Conservation (phyloP, 1,284 basidiomycete species). For the Rhodotorula sp. region DNA sequence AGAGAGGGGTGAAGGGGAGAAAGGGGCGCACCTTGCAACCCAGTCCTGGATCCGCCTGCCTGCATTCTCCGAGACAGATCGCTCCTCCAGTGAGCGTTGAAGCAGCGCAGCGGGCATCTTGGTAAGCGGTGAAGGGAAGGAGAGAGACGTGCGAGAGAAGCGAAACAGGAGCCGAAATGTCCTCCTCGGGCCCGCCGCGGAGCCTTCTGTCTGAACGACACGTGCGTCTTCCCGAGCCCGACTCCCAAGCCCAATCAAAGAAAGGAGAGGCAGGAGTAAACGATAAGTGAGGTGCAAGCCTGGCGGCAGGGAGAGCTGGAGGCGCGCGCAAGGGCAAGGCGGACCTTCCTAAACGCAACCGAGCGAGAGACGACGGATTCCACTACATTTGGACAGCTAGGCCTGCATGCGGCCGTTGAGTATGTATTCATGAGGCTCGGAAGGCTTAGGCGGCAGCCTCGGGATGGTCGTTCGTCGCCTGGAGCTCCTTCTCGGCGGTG, state of each 20-base stretch:
- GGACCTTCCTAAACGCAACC: no score
- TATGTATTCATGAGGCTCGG: no score
- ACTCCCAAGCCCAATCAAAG: no score
- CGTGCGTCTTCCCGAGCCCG: no score
- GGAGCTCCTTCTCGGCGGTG: slow-evolving; percentile 5
- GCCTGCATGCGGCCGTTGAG: no score
- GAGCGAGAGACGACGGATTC: no score
- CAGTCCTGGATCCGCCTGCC: slow-evolving; percentile 1
- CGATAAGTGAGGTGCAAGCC: no score
- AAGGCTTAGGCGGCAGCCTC: not conserved
- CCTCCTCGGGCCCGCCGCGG: not conserved
- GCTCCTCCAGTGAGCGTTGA: not conserved
- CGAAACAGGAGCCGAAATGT: not conserved
- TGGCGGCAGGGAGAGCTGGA: no score
- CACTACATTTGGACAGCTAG: not conserved
- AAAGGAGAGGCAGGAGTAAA: no score
- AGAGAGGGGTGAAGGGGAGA: no score
- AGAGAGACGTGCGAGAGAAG: not conserved
- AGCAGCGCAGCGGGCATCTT: not conserved
- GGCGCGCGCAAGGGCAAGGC: no score
- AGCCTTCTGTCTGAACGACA: no score
- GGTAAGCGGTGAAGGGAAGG: not conserved
- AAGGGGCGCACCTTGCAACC: not conserved
- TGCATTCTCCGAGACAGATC: not conserved
- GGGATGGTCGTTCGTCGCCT: not conserved